phyloP scores from a whole-genome alignment of 305 asterid species.

The Fraxinus albicans region DNA sequence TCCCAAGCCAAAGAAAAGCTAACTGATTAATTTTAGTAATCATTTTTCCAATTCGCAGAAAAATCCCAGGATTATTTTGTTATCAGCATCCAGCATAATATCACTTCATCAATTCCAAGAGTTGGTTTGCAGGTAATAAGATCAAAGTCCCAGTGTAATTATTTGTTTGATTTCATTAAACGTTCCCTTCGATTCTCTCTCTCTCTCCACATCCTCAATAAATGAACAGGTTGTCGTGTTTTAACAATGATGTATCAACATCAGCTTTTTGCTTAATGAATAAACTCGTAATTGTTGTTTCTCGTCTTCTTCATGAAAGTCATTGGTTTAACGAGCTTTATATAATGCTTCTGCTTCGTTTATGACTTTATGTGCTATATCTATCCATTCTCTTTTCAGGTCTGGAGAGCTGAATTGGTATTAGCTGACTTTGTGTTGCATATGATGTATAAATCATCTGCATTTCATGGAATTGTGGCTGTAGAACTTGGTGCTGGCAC shows the following conservation, averaged over 20 bases:
- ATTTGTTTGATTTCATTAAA: slow-evolving; percentile 1
- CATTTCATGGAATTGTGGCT: slow-evolving; percentile 62
- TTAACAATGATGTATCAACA: neutral
- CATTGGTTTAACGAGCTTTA: neutral
- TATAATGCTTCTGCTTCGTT: slow-evolving; percentile 1
- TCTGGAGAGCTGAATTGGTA: slow-evolving; percentile 89
- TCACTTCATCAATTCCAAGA: slow-evolving; percentile 84
- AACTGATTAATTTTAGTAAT: neutral
- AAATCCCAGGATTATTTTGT: slow-evolving; percentile 46
- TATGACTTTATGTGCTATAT: slow-evolving; percentile 1
- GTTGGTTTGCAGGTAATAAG: slow-evolving; percentile 87
- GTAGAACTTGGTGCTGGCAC: slow-evolving; percentile 97
- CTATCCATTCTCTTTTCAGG: slow-evolving; percentile 37
- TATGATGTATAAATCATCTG: slow-evolving; percentile 53
- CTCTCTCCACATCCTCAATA: neutral
- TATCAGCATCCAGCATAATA: slow-evolving; percentile 65
- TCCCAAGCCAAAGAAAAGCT: neutral
- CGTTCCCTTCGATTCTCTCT: neutral
- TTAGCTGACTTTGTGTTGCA: slow-evolving; percentile 89
- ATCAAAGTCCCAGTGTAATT: neutral
- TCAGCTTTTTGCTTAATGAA: slow-evolving; percentile 4
- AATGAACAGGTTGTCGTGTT: neutral
- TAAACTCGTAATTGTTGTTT: neutral
- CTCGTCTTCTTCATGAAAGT: slow-evolving; percentile 6
- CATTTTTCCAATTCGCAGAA: slow-evolving; percentile 44